Evolutionary conservation across 495 filamentous ascomycete genomes (phyloP).

Genomic region (Pseudomonodictys pantanalensis): DNA sequence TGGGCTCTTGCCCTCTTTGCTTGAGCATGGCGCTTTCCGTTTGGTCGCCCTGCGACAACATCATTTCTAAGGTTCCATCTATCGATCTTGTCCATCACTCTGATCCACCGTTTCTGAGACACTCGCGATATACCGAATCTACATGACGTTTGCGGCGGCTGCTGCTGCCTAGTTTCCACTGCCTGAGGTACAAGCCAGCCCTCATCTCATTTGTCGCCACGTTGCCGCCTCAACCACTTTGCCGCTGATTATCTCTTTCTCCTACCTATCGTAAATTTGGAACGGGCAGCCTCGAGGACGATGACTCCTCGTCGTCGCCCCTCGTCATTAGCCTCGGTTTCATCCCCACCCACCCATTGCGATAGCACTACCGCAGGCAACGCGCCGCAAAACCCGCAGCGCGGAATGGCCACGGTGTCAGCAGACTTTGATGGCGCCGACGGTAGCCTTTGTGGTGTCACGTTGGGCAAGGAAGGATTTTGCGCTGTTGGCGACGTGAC

Average conservation of each 20-base stretch:
- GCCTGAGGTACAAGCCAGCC: not conserved
- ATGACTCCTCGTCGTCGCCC: not conserved
- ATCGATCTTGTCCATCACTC: too few species aligned
- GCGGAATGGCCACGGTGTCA: not conserved
- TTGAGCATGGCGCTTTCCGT: too few species aligned
- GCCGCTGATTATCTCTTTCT: not conserved
- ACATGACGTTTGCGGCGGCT: not conserved
- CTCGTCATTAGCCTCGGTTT: not conserved
- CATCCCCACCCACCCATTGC: too few species aligned
- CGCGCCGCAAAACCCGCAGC: not conserved
- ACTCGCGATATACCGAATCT: too few species aligned
- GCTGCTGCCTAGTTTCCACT: not conserved
- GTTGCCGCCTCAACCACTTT: not conserved
- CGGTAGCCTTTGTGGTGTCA: not conserved
- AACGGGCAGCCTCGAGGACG: not conserved
- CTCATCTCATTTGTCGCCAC: not conserved
- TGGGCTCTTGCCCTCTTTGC: too few species aligned
- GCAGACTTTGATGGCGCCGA: not conserved
- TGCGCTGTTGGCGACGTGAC: not conserved
- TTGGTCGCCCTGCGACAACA: too few species aligned
- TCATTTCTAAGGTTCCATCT: too few species aligned
- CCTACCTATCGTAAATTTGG: constrained; percentile 1
- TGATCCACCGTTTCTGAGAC: too few species aligned
- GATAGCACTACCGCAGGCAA: too few species aligned
- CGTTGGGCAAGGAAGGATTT: not conserved